These are phyloP conservation scores for Sisymbrium altissimum DNA, from an alignment of 345 rosid genomes.

Conservation along the genomic window DNA sequence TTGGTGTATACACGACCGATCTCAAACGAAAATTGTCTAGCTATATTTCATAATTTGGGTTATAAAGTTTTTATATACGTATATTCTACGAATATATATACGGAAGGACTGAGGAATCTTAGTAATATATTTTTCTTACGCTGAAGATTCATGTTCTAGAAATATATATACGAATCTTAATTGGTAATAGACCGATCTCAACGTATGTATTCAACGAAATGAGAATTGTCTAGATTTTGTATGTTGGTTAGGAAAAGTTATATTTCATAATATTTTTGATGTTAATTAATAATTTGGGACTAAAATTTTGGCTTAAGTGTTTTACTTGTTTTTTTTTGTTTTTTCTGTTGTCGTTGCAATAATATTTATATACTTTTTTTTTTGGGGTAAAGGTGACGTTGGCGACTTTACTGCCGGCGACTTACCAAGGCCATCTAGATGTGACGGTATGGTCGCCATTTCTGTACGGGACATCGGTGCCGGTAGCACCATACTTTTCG, in stretches of 20 bases:
- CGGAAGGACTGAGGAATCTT: neutral
- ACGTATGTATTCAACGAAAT: neutral
- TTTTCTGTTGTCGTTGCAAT: neutral
- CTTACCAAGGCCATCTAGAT: constrained; percentile 49
- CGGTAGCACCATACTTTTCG: constrained; percentile 68
- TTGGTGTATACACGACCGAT: neutral
- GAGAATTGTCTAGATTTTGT: neutral
- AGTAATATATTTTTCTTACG: too few relatives aligned
- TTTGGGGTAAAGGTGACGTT: constrained; percentile 29
- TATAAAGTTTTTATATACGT: neutral
- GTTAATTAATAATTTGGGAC: neutral
- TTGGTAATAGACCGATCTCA: neutral
- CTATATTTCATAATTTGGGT: neutral
- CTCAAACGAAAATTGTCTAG: neutral
- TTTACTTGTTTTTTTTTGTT: neutral
- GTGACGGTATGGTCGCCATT: constrained; percentile 77
- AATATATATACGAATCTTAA: neutral
- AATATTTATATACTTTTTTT: neutral
- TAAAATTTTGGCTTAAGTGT: neutral
- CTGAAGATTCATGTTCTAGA: too few relatives aligned
- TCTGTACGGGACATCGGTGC: constrained; percentile 55
- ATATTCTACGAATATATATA: neutral
- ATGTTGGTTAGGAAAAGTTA: neutral
- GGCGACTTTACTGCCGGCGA: constrained; percentile 27
- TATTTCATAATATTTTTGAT: neutral